Evolutionary conservation across 345 rosid species (phyloP).

Genomic region (Eucalyptus sp.): DNA sequence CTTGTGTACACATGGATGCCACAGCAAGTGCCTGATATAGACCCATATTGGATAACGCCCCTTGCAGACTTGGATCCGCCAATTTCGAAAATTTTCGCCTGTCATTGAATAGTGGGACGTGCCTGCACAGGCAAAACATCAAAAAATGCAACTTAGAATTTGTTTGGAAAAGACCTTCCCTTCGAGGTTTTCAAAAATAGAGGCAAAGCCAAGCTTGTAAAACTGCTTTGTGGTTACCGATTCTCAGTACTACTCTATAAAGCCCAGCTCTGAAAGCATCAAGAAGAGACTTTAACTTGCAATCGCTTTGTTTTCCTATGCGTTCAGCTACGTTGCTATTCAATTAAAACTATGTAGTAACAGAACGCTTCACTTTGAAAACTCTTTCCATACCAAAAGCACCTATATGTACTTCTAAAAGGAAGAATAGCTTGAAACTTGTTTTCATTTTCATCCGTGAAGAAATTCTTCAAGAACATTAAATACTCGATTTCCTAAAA

Average conservation of each 20-base stretch:
- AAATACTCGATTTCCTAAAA: neutral
- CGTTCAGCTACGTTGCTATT: neutral
- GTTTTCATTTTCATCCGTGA: neutral
- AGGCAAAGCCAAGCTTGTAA: neutral
- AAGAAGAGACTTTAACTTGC: neutral
- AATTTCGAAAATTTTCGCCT: conserved; percentile 61
- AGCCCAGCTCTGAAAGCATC: neutral
- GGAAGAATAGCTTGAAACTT: neutral
- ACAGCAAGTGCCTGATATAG: conserved; percentile 27
- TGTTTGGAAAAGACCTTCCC: neutral
- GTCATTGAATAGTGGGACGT: conserved; percentile 77
- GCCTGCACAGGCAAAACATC: conserved; percentile 32
- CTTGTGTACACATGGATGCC: no score
- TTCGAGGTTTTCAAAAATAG: neutral
- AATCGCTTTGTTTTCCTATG: neutral
- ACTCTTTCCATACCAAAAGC: neutral
- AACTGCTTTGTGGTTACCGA: neutral
- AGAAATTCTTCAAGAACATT: neutral
- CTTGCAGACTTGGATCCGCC: conserved; percentile 73
- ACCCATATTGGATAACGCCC: conserved; percentile 74
- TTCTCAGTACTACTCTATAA: neutral
- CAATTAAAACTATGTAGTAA: neutral
- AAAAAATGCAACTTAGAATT: neutral
- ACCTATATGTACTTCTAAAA: neutral
- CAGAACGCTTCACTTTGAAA: neutral